Evolutionary conservation across 2,329 filamentous ascomycete species (phyloP), one percentile per base, ranked within the genome.

Genomic region (Penicillium expansum): DNA sequence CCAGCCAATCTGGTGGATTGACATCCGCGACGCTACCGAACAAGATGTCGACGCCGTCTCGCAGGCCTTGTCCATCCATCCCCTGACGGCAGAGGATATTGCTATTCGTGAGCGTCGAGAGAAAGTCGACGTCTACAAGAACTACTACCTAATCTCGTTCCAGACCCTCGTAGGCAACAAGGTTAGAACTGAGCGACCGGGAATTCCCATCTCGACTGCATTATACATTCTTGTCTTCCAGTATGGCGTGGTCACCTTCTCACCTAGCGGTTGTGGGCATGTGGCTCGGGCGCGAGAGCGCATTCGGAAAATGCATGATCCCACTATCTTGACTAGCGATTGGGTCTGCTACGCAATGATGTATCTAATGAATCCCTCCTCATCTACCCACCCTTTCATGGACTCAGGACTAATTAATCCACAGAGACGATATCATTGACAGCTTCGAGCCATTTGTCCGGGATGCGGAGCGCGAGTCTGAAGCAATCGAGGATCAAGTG

Each of bases 311-410:
- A 81, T 97, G 56, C 92, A 95, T 69, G 92, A 97, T 70, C 96
- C 96, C 66, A 87, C 96, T 65, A 86, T 92, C 59, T 80, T 97
- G 39, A 94, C 91, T 68, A 92, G 92, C 64, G 94, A 97, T 76
- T 99, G 94, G 92, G 93, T 97, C 67, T 97, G 94, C 78, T 99
- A 99, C 72, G 94, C 94, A 33, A 80, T 99, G 64, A 97, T 97
- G 88, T 91, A 80, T 79, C 2, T 13, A 16, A 11, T 39, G 32
- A 24, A 14, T 35, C 3, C 4, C 11, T 13, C 5, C 5, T 9
- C 24, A 30, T 9, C 1, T 22, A 6, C 33, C 6, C 18, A 4
- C 8, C n/a, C 10, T 18, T 18, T 11, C 13, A 41, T 22, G 6
- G 7, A 18, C n/a, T 5, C 1, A 11, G 18, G 11, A 8, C 35